Evolutionary conservation across 225 moss, liverwort and hornwort species (phyloP), one percentile per base, ranked within the genome.

Genomic region (Ulota crispa): DNA sequence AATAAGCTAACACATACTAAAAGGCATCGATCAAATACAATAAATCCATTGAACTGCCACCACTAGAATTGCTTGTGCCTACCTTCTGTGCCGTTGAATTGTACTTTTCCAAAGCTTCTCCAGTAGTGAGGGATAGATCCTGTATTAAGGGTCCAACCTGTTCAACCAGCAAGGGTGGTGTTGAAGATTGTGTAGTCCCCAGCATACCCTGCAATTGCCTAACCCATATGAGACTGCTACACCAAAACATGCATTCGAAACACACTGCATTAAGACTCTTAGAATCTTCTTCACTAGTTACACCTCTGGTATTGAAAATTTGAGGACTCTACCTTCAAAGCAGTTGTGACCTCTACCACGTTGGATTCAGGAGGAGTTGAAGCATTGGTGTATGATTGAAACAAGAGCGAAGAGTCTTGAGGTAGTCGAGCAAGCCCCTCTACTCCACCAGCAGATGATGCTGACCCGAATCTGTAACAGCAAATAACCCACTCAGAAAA

Each of bases 61-160:
- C 63, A 78, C 26, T 55, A 86, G 63, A 57, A 64, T 18, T 52
- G 36, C 34, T 73, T 54, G 36, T 74, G 30, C 14, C 74, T 90
- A 96, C 96, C 96, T 94, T 94, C 39, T 94, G 96, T 41, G 89
- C 87, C 27, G 88, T 90, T 60, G 87, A 69, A 77, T 78, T 93
- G 84, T 91, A 96, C 84, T 92, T 94, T 53, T 96, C 94, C 79
- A 96, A 87, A 59, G 91, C 94, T 73, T 96, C 96, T 79, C 96
- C 94, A 64, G 94, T 94, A 26, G 81, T 90, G 42, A 94, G 68
- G 8, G 93, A 92, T 73, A 89, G 91, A 37, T 96, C 96, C 62
- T 86, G 86, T 74, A 73, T 70, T 79, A 92, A 37, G 59, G 83
- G 72, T 63, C 83, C 86, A 72, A 89, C 78, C 63, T 90, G 89